Base-by-base conservation (phyloP, 176 grass and related monocot species). In the Tuctoria greenei region DNA sequence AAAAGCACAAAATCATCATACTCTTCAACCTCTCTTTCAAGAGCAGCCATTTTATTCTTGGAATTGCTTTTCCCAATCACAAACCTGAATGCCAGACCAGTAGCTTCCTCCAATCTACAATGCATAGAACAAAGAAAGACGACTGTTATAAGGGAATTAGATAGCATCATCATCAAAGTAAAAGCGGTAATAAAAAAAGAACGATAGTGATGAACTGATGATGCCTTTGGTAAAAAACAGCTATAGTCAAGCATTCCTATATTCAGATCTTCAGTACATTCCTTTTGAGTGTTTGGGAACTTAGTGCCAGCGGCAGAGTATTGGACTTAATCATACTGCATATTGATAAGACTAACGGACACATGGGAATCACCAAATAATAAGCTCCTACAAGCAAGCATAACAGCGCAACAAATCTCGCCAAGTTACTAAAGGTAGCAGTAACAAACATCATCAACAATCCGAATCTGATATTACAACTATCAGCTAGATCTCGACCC, bases 1-100 rank as follows among this genome's bases (percentile, higher is more conserved):
- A 99, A 64, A 74, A 95, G 95, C 45, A 99, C 93, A 76, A 99
- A 99, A 84, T 99, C 95, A 71, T 99, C 95, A 60, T 90, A 95
- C 73, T 99, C 84, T 82, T 95, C 82, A 61, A 99, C 81, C 70
- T 99, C 91, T 80, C 68, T 92, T 81, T 73, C 69, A 81, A 99
- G 85, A 81, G 82, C 71, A n/a, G 80, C 73, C 95, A 99, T 99
- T 80, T 95, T 99, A 44, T 74, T 79, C 87, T 88, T 95, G 68
- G 93, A 92, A 43, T 90, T 88, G 74, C 84, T 95, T 82, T 86
- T 95, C 28, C 95, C 92, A 41, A 99, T 92, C 39, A 99, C 89
- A 59, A 99, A 99, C 79, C 87, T 86, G 71, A 99, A 99, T 44
- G 91, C 78, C 47, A 99, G 84, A 64, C 95, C 92, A 60, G 89